A percentile compares a stretch with the other conserved stretches of the same genome.
phyloP scores from a whole-genome alignment of 495 filamentous ascomycete genomes.

The Hypoxylon fragiforme region DNA sequence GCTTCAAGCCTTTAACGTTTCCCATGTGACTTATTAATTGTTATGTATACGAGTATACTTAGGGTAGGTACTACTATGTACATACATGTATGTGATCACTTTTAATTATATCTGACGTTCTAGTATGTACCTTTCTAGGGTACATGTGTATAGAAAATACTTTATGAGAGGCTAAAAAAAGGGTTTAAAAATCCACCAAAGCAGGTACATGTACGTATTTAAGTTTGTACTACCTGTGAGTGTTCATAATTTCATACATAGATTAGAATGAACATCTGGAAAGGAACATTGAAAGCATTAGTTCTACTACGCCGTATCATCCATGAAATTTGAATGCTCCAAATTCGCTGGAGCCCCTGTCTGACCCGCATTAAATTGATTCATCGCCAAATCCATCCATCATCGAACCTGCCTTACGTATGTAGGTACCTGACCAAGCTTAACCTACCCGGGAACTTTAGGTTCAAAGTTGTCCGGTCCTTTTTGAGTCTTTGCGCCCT shows the following conservation, averaged over 20 bases:
- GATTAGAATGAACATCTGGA: no score
- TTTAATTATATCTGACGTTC: no score
- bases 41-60: no score
- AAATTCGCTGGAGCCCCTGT: constrained; percentile 10
- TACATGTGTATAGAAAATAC: neutral
- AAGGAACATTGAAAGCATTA: no score
- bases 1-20: no score
- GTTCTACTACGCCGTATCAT: no score
- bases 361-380: constrained; percentile 28
- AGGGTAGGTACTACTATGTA: no score
- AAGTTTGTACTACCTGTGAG: no score
- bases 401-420: constrained; percentile 9
- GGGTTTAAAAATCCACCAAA: no score
- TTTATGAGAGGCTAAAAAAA: constrained; percentile 4
- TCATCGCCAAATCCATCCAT: constrained; percentile 23
- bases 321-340: neutral
- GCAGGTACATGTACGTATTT: constrained; percentile 26
- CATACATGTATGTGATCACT: no score
- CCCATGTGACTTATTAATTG: constrained; percentile 15
- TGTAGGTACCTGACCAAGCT: neutral
- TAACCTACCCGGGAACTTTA: neutral
- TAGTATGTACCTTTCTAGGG: neutral
- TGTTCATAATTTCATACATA: no score
- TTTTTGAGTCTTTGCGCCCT: constrained; percentile 1
- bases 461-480: neutral